Evolutionary conservation across 2,329 filamentous ascomycete genomes (phyloP).

Genomic region (Ramularia endophylla): DNA sequence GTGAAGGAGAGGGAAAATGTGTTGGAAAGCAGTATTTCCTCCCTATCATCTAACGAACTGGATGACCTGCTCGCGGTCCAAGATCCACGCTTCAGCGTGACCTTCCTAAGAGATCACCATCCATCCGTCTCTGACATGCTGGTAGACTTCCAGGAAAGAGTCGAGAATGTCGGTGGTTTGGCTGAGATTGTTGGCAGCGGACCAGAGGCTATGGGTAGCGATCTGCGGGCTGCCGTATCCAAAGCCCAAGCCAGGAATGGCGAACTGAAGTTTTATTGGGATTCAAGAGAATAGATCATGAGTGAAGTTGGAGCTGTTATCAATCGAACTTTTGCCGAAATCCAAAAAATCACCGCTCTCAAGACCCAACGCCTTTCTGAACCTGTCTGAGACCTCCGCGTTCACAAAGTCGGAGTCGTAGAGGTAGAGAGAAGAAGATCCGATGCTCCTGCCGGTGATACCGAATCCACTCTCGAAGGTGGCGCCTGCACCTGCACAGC

Average conservation of each 20-base stretch:
- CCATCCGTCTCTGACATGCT: conserved; percentile 20
- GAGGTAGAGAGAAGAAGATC: too few relatives aligned
- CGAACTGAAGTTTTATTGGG: conserved; percentile 22
- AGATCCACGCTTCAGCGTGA: conserved; percentile 17
- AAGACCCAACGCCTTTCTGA: too few relatives aligned
- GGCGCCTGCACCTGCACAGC: too few relatives aligned
- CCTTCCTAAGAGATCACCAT: conserved; percentile 22
- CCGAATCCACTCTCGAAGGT: too few relatives aligned
- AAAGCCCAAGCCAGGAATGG: conserved; percentile 5
- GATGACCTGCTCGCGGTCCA: conserved; percentile 13
- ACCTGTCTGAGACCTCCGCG: too few relatives aligned
- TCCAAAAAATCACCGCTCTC: too few relatives aligned
- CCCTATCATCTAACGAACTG: conserved; percentile 2
- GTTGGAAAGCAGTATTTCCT: conserved; percentile 1
- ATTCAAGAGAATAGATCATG: conserved; percentile 19
- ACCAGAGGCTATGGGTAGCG: conserved; percentile 24
- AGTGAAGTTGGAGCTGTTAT: not conserved
- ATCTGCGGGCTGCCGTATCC: conserved; percentile 22
- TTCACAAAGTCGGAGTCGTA: too few relatives aligned
- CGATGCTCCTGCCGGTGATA: too few relatives aligned
- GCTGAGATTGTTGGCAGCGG: conserved; percentile 26
- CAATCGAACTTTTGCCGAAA: too few relatives aligned
- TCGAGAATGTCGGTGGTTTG: conserved; percentile 14
- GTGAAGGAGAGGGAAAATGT: not conserved
- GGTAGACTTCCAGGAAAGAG: conserved; percentile 21